phyloP scores from a whole-genome alignment of 2,329 filamentous ascomycete genomes.

The Paecilomyces niveus region DNA sequence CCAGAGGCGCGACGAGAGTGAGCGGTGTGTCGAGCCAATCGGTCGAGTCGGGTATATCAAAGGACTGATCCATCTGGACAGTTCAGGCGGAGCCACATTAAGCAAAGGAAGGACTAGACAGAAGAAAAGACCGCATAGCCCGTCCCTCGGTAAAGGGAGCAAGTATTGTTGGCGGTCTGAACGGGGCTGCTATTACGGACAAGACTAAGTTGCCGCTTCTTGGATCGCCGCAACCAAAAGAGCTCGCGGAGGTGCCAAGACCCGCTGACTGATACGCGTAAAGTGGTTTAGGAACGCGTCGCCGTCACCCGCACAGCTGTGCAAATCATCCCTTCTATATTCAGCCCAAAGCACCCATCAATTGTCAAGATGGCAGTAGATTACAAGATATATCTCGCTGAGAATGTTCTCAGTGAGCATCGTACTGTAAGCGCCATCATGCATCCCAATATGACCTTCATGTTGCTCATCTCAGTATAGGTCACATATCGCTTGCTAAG shows the following conservation, averaged over 20 bases:
- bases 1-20: slow-evolving; percentile 47
- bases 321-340: background rate
- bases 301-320: background rate
- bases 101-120: background rate
- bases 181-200: background rate
- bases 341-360: background rate
- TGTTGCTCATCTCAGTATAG: slow-evolving; percentile 37
- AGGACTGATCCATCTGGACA: slow-evolving; percentile 25
- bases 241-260: slow-evolving; percentile 23
- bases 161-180: background rate
- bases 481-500: slow-evolving; percentile 82
- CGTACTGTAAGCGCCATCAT: slow-evolving; percentile 52
- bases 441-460: background rate
- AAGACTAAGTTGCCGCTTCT: background rate
- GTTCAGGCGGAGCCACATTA: background rate
- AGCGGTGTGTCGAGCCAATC: slow-evolving; percentile 45
- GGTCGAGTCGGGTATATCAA: slow-evolving; percentile 38
- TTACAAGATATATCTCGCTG: slow-evolving; percentile 66
- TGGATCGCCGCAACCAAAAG: background rate
- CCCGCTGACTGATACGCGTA: slow-evolving; percentile 36
- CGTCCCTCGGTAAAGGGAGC: background rate
- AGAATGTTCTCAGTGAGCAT: slow-evolving; percentile 68
- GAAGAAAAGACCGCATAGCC: background rate
- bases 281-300: slow-evolving; percentile 33
- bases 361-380: slow-evolving; percentile 38